Evolutionary conservation across 257 asterid genomes (phyloP).

Genomic region (Petunia secreta): DNA sequence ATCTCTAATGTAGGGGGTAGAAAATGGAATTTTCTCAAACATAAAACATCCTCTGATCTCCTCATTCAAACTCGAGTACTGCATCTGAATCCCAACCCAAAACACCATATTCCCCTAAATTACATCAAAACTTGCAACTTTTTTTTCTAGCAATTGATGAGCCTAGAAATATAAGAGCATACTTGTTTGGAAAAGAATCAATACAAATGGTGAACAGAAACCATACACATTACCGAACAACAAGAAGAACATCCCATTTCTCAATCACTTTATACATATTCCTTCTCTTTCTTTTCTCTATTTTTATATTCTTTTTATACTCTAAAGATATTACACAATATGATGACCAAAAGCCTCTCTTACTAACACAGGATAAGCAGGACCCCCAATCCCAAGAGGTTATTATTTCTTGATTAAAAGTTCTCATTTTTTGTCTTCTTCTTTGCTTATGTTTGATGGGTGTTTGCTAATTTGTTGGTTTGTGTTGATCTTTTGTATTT

Average conservation of each 20-base stretch:
- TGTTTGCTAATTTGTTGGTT: background rate
- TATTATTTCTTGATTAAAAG: background rate
- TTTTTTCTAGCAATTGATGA: background rate
- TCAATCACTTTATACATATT: slow-evolving; percentile 55
- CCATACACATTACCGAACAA: slow-evolving; percentile 41
- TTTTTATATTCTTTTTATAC: slow-evolving; percentile 61
- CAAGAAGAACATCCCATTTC: slow-evolving; percentile 49
- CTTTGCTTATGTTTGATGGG: background rate
- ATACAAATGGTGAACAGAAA: slow-evolving; percentile 50
- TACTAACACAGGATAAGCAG: slow-evolving; percentile 24
- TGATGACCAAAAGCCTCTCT: slow-evolving; percentile 50
- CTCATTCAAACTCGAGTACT: background rate
- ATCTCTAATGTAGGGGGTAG: background rate
- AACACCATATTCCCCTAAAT: background rate
- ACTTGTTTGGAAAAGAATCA: background rate
- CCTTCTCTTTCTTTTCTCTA: slow-evolving; percentile 61
- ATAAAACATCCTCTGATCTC: background rate
- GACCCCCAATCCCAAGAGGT: slow-evolving; percentile 50
- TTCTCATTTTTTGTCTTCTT: background rate
- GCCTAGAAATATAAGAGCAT: background rate
- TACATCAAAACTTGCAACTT: background rate
- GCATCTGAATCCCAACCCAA: background rate
- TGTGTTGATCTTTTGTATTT: background rate
- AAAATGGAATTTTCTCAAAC: background rate
- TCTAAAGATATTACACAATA: slow-evolving; percentile 57